Evolutionary conservation across 2,329 filamentous ascomycete species (phyloP), one percentile per base, ranked within the genome.

Genomic region (Epichloe typhina): DNA sequence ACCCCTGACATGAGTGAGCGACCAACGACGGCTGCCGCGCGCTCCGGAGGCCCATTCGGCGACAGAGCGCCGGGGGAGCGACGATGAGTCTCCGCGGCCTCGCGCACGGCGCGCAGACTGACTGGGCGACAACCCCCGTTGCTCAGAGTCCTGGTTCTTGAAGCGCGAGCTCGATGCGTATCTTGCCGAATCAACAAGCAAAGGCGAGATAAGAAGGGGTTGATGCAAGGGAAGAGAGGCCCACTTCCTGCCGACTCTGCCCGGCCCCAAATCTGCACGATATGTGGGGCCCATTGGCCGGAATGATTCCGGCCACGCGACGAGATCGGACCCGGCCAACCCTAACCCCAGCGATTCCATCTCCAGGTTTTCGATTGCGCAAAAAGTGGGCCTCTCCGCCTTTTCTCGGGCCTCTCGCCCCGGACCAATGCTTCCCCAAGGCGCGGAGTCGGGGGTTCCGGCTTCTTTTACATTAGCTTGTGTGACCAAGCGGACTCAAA

Each of bases 271-370:
- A 51, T 44, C 19, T 40, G 51, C 35, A 26, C 33, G 12, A 23
- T 37, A 38, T 37, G 51, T 50, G 53, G 59, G 57, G 53, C 44
- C 51, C 46, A 45, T 51, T 62, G 62, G 62, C 63, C 62, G 63
- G 62, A 65, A 65, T 48, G 2, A 47, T 65, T 65, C 63, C 63
- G 63, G 63, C 63, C 63, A 61, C 53, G 42, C 49, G 51, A 56
- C 59, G 56, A 61, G 44, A 56, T 58, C 60, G 61, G 61, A 58
- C 46, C 59, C 58, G 59, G 59, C 39, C 49, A 36, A 17, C 21
- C 21, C 4, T 26, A 26, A 26, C 23, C 23, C 15, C 21, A 8
- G 23, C 46, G 12, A 15, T 36, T 13, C 48, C 36, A 37, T 45
- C 19, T 33, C 21, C 19, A 45, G 13, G 21, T 35, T 35, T 45